These are phyloP conservation scores for Phytopythium montanum DNA, from an alignment of 352 stramenopile species.

Conservation along the genomic window DNA sequence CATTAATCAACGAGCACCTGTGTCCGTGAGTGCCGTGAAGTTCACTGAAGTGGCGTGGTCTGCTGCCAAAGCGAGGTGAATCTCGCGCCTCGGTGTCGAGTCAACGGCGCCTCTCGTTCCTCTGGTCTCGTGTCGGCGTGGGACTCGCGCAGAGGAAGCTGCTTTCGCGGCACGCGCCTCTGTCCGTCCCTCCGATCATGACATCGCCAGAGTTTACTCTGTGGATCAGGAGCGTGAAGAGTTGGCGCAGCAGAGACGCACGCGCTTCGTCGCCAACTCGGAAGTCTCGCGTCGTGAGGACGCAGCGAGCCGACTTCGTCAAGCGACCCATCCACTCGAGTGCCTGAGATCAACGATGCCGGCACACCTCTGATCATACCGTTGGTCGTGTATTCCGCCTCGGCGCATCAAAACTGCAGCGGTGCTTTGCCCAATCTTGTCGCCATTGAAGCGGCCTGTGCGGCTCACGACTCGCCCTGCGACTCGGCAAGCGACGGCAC, in stretches of 20 bases:
- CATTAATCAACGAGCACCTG: not conserved
- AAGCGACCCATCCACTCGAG: not conserved
- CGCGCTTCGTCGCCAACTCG: not conserved
- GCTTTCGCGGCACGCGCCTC: no score
- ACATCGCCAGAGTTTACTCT: not conserved
- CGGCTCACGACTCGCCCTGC: not conserved
- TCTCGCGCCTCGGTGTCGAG: no score
- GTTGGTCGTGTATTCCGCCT: not conserved
- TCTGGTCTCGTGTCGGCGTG: not conserved
- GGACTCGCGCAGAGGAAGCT: not conserved
- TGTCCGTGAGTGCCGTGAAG: not conserved
- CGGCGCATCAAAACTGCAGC: not conserved
- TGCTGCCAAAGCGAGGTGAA: no score
- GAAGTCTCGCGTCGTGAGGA: not conserved
- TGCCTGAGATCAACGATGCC: no score
- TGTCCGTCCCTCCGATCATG: not conserved
- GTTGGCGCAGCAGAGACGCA: not conserved
- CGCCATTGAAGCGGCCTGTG: constrained; percentile 6
- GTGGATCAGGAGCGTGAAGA: no score
- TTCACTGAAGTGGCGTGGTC: no score
- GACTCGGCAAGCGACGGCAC: not conserved
- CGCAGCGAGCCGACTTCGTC: not conserved
- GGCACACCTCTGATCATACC: constrained; percentile 2
- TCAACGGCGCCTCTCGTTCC: no score
- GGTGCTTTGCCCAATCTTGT: not conserved